Evolutionary conservation across 2,329 filamentous ascomycete genomes (phyloP), one percentile per base, ranked within the genome.

Genomic region (Trichoderma sp.): DNA sequence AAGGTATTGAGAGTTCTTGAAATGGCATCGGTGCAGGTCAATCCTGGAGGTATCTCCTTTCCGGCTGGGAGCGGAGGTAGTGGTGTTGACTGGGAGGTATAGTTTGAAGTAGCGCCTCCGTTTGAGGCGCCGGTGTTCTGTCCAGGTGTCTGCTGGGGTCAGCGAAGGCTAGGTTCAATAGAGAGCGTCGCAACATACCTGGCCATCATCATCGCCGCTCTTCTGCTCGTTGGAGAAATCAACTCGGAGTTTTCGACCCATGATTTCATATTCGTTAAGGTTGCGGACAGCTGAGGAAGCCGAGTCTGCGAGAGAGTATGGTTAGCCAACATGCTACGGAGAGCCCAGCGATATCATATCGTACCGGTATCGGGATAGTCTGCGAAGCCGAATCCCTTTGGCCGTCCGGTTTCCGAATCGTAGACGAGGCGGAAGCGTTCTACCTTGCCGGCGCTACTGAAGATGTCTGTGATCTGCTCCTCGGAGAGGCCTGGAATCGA

Each of bases 381-480:
- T 78, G 95, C 93, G 78, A 98, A 99, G 43, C 96, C 96, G 80
- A 97, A 99, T 20, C 96, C 96, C 82, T 98, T 98, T 1, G 96
- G 95, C 71, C 94, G 91, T 55, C 95, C 95, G 3, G 95, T 98
- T 78, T 98, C 95, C 68, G 94, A 92, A 84, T 98, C 97, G 82
- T 97, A 97, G 74, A 98, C 95, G 63, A 98, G 88, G 67, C 95
- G 90, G 81, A 98, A 98, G 80, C 93, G 95, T 72, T 97, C 87
- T 1, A 98, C 95, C 75, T 95, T 93, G 72, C 96, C 96, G 68
- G 93, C 94, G 74, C 92, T 92, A 79, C 91, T 93, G 81, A 98
- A 97, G 73, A 97, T 97, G 76, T 98, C 93, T 79, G 92, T 92
- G 77, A 99, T 97, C 80, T 97, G 93, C 81, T 98, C 95, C 83